These are phyloP conservation scores for Sclerotinia glacialis DNA, from an alignment of 2,329 filamentous ascomycete genomes.

Conservation along the genomic window DNA sequence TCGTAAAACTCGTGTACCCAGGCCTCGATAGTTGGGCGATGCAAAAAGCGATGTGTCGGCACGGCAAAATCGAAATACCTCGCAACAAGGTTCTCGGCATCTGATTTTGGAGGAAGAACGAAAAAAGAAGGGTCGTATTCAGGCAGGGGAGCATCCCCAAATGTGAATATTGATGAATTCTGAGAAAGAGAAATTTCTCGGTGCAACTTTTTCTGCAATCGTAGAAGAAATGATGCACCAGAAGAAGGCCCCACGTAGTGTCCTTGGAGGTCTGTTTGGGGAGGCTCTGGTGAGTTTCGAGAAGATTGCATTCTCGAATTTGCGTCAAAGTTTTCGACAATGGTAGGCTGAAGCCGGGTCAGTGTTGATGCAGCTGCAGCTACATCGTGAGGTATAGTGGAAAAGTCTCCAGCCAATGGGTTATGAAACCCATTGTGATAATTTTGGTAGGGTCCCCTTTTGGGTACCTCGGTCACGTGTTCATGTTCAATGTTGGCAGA, in stretches of 20 bases:
- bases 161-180: slow-evolving; percentile 41
- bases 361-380: slow-evolving; percentile 18
- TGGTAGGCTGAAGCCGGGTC: not conserved
- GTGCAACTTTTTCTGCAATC: slow-evolving; percentile 50
- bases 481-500: not conserved
- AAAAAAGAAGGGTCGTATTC: slow-evolving; percentile 46
- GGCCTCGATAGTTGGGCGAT: slow-evolving; percentile 50
- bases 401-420: not conserved
- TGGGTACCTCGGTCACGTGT: slow-evolving; percentile 9
- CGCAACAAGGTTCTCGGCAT: slow-evolving; percentile 40
- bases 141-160: slow-evolving; percentile 43
- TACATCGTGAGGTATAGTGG: slow-evolving; percentile 12
- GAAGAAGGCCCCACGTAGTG: slow-evolving; percentile 49
- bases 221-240: slow-evolving; percentile 49
- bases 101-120: slow-evolving; percentile 37
- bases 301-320: slow-evolving; percentile 33
- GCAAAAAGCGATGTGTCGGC: slow-evolving; percentile 58
- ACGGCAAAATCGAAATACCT: slow-evolving; percentile 60
- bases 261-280: slow-evolving; percentile 47
- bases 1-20: slow-evolving; percentile 51
- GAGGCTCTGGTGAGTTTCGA: slow-evolving; percentile 46
- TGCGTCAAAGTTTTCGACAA: not conserved
- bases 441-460: not conserved
- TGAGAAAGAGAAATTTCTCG: slow-evolving; percentile 42
- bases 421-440: slow-evolving; percentile 10